Evolutionary conservation across 352 stramenopile species (phyloP).

Genomic region (Pythium utonaiense): DNA sequence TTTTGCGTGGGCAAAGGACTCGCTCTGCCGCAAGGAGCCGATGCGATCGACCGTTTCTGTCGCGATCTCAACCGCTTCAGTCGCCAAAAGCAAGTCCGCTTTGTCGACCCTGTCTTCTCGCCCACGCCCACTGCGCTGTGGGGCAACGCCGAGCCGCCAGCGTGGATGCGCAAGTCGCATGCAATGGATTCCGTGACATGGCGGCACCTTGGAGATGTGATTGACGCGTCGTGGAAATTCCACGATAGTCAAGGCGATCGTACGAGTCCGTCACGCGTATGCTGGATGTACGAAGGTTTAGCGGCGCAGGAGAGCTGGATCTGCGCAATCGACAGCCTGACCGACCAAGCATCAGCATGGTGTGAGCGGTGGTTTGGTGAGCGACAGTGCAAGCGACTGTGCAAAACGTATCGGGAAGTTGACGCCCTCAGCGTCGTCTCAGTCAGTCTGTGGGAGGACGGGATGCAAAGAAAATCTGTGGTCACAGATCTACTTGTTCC

Average conservation of each 20-base stretch:
- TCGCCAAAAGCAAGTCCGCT: conserved; percentile 20
- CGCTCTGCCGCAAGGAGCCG: neutral
- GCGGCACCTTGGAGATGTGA: conserved; percentile 9
- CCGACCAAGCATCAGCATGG: neutral
- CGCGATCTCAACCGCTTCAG: conserved; percentile 41
- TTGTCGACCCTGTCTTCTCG: conserved; percentile 42
- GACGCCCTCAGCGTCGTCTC: neutral
- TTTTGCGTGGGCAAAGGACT: neutral
- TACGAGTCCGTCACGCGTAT: neutral
- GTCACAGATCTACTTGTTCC: conserved; percentile 49
- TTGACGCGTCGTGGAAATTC: conserved; percentile 20
- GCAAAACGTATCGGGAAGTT: neutral
- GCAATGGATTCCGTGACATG: neutral
- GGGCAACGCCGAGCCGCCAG: neutral
- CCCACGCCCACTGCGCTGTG: neutral
- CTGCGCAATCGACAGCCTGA: conserved; percentile 8
- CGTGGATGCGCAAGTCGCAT: neutral
- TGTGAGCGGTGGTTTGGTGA: conserved; percentile 17
- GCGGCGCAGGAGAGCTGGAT: conserved; percentile 17
- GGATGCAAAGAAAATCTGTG: conserved; percentile 6
- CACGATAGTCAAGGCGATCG: neutral
- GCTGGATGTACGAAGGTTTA: neutral
- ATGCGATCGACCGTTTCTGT: conserved; percentile 10
- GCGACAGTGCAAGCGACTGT: neutral
- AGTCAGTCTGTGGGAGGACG: conserved; percentile 3